Evolutionary conservation across 228 moss, liverwort and hornwort species (phyloP), one percentile per base, ranked within the genome.

Genomic region (Sphagnum magellanicum): DNA sequence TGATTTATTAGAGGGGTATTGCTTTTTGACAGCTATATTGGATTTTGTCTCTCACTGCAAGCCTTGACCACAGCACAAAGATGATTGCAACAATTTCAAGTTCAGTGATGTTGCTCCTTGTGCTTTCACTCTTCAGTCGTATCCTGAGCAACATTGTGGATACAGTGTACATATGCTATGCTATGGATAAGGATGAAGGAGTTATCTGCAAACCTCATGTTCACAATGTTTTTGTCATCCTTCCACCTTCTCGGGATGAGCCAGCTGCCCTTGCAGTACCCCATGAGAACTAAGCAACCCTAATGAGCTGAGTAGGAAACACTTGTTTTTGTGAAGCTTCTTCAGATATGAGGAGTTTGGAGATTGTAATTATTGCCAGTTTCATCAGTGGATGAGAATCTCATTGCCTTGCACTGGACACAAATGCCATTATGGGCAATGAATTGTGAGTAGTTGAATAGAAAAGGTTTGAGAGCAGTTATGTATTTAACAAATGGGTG

Each of bases 101-200:
- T 61, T 88, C 82, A 82, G 48, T 74, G 8, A 66, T 91, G 46
- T 60, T 97, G 59, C 77, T 89, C 61, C 12, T 87, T 0, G 75
- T 88, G 59, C 74, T 93, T 6, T 5, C 73, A 50, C 79, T 81
- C 52, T 81, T 87, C 47, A 72, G 68, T n/a, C 80, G 82, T 32
- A 77, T 98, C 14, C 66, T 98, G 49, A 83, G 84, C 71, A 87
- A 89, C 76, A 80, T 93, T n/a, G 77, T 98, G 7, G 89, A 98
- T 63, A 88, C 91, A 5, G 93, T 98, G 63, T 98, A 98, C 68
- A 91, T 98, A 61, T 93, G 97, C 67, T 93, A 85, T n/a, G 97
- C 93, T 65, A 90, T 98, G 91, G 93, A 98, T 72, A 93, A 90
- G 74, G 97, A 98, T 67, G 77, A 78, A 67, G 87, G 87, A 52